Evolutionary conservation across 176 grass and related monocot genomes (phyloP), one percentile per base, ranked within the genome.

Genomic region (Calamus simplicifolius): DNA sequence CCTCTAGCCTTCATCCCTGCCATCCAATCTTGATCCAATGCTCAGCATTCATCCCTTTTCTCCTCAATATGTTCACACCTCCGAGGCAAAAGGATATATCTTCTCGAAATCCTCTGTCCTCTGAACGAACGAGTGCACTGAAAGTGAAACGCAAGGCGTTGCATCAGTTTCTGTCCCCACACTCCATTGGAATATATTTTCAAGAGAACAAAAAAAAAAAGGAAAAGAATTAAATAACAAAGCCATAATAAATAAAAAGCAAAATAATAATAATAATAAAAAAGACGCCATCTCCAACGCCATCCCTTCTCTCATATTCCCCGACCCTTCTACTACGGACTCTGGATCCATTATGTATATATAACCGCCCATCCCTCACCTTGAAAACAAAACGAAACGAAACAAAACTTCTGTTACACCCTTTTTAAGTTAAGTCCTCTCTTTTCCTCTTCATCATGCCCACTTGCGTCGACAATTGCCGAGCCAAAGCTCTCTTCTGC

Each of bases 391-490:
- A n/a, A n/a, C n/a, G n/a, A n/a, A n/a, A n/a, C n/a, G n/a, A n/a
- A n/a, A 10, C 35, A 43, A 3, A 43, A 10, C 35, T 3, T 43
- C 35, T 13, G 1, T 43, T 13, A 0, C 2, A 1, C 35, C 35
- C 3, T 10, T 8, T 43, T 43, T n/a, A n/a, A n/a, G n/a, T 23
- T 23, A 23, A 23, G 21, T 23, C 21, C 14, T 5, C 14, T 52
- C 5, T n/a, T 52, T 12, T 4, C 16, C 14, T 52, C 50, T 17
- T 51, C 8, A 58, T 8, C 58, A 94, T 94, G 89, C 84, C 80
- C 18, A 65, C 89, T 69, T 94, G 89, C 52, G 88, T 92, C 52
- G 79, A 86, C 62, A 92, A 92, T 64, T 84, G 79, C 79, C 73
- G 38, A 4, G 25, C 16, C 2, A 8, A 38, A 8, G 14, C 27